phyloP scores from a whole-genome alignment of 139 green algal species.

The Haematococcus lacustris region DNA sequence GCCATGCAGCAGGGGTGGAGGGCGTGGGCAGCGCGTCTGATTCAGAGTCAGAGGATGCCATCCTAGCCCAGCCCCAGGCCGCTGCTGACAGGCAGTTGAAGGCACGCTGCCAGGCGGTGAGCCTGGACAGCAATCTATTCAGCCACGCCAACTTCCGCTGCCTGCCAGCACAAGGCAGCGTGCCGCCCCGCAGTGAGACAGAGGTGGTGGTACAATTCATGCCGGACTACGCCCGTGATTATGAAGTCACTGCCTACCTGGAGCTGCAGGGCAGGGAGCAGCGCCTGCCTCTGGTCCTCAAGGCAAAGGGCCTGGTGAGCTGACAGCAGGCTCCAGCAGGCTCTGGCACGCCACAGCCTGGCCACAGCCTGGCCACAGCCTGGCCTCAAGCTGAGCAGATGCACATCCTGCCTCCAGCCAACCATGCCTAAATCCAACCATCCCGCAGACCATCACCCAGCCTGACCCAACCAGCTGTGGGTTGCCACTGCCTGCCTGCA shows the following conservation, averaged over 20 bases:
- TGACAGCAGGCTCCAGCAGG: too few relatives aligned
- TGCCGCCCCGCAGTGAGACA: constrained; percentile 51
- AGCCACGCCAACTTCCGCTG: too few relatives aligned
- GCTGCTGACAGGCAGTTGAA: constrained; percentile 7
- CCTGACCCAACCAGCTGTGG: too few relatives aligned
- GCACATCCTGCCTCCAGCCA: too few relatives aligned
- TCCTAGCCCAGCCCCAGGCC: constrained; percentile 14
- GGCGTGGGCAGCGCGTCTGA: too few relatives aligned
- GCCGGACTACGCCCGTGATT: constrained; percentile 50
- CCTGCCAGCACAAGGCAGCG: too few relatives aligned
- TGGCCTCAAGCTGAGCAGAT: too few relatives aligned
- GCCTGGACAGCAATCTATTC: background rate
- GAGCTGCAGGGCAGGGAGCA: constrained; percentile 46
- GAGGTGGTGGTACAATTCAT: constrained; percentile 66
- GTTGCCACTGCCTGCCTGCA: too few relatives aligned
- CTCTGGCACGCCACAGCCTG: too few relatives aligned
- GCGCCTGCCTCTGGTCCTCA: constrained; percentile 51
- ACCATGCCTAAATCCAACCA: too few relatives aligned
- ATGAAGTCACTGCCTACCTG: constrained; percentile 44
- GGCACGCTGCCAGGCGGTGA: constrained; percentile 3
- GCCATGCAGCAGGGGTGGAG: background rate
- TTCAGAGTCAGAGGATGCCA: constrained; percentile 38
- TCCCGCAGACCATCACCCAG: too few relatives aligned
- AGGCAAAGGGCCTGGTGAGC: constrained; percentile 37
- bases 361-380: too few relatives aligned